Conservation (phyloP, 148 eudicot genomes). For the Oxyria digyna region DNA sequence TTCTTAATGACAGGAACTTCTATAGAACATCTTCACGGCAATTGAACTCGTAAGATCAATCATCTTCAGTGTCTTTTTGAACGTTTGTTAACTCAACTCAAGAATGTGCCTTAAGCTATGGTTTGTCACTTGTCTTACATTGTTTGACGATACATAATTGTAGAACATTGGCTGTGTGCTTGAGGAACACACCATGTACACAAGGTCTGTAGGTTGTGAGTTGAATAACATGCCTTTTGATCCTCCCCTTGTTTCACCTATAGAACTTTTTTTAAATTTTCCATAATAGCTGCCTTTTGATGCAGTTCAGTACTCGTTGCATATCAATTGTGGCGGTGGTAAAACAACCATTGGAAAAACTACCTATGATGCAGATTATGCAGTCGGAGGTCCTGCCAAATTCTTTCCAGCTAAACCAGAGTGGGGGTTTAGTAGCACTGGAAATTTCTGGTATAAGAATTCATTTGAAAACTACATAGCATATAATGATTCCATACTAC, state of each 20-base stretch:
- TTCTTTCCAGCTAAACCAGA: conserved; percentile 18
- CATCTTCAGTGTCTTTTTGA: background rate
- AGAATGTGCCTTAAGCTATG: background rate
- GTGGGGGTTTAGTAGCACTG: conserved; percentile 65
- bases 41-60: conserved; percentile 30
- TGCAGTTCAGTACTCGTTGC: conserved; percentile 34
- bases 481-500: conserved; percentile 14
- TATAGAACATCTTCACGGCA: conserved; percentile 34
- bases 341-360: conserved; percentile 20
- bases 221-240: background rate
- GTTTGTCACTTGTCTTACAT: background rate
- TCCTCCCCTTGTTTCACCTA: background rate
- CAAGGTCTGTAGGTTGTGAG: conserved; percentile 17
- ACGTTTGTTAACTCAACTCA: background rate
- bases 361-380: conserved; percentile 34
- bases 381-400: conserved; percentile 27
- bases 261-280: background rate
- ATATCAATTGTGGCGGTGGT: conserved; percentile 57
- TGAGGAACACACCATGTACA: conserved; percentile 19
- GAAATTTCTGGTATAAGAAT: conserved; percentile 22
- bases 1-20: conserved; percentile 29
- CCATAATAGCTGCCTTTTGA: background rate
- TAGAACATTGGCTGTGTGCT: conserved; percentile 30
- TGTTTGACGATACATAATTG: conserved; percentile 7
- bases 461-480: conserved; percentile 12